Evolutionary conservation across 2,329 filamentous ascomycete species (phyloP).

Genomic region (Elsinoe perseae): DNA sequence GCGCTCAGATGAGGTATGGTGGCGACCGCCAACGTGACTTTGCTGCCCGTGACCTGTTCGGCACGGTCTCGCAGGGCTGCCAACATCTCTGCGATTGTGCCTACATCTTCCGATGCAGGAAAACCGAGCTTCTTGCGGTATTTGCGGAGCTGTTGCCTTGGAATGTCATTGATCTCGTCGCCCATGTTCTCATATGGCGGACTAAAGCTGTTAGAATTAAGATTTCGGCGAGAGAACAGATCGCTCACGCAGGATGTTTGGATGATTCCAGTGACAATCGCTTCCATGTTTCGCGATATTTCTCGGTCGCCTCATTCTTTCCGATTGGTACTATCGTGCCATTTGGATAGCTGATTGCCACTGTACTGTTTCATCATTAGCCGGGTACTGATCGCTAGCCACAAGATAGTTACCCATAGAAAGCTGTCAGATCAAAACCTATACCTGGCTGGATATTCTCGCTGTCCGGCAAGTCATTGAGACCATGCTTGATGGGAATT

Average conservation of each 20-base stretch:
- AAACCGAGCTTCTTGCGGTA: background rate
- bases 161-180: background rate
- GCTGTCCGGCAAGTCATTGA: background rate
- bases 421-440: slow-evolving; percentile 1
- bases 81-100: background rate
- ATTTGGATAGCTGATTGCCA: background rate
- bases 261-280: background rate
- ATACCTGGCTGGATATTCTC: background rate
- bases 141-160: background rate
- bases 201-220: background rate
- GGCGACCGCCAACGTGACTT: background rate
- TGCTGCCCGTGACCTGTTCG: background rate
- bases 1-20: background rate
- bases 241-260: background rate
- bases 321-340: background rate
- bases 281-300: background rate
- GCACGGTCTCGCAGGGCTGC: background rate
- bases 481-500: background rate
- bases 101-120: background rate
- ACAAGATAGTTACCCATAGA: background rate
- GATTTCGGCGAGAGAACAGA: too few species aligned
- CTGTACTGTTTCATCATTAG: background rate
- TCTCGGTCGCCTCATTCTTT: background rate
- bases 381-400: too few species aligned
- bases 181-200: background rate